Evolutionary conservation across 1,139 yeast species (phyloP), one percentile per base, ranked within the genome.

Genomic region (Zhuliangozyma parablackwelliae): DNA sequence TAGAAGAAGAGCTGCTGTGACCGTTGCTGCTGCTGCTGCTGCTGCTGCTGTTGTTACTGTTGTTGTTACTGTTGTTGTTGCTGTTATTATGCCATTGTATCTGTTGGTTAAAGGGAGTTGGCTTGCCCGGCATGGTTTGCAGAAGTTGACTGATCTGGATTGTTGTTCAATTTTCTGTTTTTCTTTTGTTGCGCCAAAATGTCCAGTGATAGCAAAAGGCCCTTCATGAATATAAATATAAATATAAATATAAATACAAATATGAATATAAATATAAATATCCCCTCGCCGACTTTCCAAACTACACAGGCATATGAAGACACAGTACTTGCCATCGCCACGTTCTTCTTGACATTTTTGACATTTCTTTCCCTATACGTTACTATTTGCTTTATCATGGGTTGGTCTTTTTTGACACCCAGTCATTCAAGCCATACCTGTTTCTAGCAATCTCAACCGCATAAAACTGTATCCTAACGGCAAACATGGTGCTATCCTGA

Each of bases 401-500:
- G 16, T 16, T 16, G 3, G 16, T 16, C 16, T 16, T 16, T 16
- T 16, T 16, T 16, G 38, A 34, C 21, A 81, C 74, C 99, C 99
- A 92, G 65, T 92, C 97, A 63, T 92, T 94, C 57, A 87, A 75
- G 29, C 96, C 95, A 48, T 75, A 75, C 62, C 81, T 84, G 67
- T 94, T 94, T 75, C 99, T 83, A 46, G 88, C 89, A 48, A 92
- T 85, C 67, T 92, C 99, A 55, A 89, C 75, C 39, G 97, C 97
- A 53, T 90, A 86, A 58, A 94, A 92, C 66, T 92, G 97, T 57
- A 89, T 78, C 68, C 97, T 79, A 41, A 90, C 94, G 21, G 80
- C 96, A 53, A 92, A 92, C 39, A 90, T 85, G 31, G 97, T 86
- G 41, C 85, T 81, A 36, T 80, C 78, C 63, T 92, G 89, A 34